Evolutionary conservation across 2,329 filamentous ascomycete genomes (phyloP).

Genomic region (Xenoacremonium recifei): DNA sequence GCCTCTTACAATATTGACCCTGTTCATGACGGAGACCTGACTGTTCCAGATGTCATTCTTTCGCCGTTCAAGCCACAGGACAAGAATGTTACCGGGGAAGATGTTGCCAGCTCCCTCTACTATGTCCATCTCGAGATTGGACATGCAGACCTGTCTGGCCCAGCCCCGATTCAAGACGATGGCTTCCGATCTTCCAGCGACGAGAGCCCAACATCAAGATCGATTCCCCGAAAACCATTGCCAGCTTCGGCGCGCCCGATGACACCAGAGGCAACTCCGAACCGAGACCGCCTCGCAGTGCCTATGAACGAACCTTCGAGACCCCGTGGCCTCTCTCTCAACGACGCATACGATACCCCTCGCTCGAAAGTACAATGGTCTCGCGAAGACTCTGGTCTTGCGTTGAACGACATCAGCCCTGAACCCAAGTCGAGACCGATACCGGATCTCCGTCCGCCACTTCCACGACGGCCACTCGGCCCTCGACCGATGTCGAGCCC

Average conservation of each 20-base stretch:
- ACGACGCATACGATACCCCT: constrained; percentile 13
- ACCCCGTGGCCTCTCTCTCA: constrained; percentile 18
- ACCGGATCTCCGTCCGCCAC: constrained; percentile 12
- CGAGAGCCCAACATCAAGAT: constrained; percentile 40
- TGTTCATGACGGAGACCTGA: constrained; percentile 15
- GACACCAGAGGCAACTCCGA: constrained; percentile 22
- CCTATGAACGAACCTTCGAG: constrained; percentile 14
- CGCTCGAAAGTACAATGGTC: constrained; percentile 11
- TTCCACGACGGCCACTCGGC: constrained; percentile 29
- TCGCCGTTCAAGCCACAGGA: constrained; percentile 85
- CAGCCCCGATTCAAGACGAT: constrained; percentile 26
- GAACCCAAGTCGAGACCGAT: constrained; percentile 9
- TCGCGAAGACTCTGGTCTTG: constrained; percentile 8
- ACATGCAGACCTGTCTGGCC: constrained; percentile 48
- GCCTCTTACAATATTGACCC: constrained; percentile 17
- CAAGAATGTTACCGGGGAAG: constrained; percentile 85
- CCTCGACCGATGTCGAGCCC: constrained; percentile 18
- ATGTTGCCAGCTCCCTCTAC: constrained; percentile 85
- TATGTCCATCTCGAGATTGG: constrained; percentile 71
- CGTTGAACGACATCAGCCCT: constrained; percentile 3
- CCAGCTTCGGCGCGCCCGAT: constrained; percentile 32
- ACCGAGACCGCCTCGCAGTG: constrained; percentile 14
- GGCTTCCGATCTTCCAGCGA: constrained; percentile 41
- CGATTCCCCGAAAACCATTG: constrained; percentile 55
- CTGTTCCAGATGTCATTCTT: constrained; percentile 81